Evolutionary conservation across 1,284 basidiomycete genomes (phyloP).

Genomic region (Pseudozyma tsukubaensis): DNA sequence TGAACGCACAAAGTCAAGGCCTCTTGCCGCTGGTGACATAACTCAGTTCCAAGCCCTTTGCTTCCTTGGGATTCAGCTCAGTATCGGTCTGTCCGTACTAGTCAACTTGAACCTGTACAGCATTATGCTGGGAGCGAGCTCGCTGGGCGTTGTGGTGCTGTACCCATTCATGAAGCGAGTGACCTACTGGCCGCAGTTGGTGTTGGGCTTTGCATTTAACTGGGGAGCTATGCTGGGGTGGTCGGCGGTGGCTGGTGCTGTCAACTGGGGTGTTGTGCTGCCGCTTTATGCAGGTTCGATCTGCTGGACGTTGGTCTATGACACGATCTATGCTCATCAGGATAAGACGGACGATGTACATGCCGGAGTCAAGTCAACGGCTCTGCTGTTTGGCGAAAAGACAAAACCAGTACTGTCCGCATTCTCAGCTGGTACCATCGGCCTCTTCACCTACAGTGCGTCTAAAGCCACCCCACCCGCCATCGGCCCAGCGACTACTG

Average conservation of each 20-base stretch:
- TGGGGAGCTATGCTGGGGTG: conserved; percentile 97
- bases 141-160: conserved; percentile 83
- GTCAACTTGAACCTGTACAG: conserved; percentile 95
- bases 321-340: conserved; percentile 99
- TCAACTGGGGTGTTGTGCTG: conserved; percentile 79
- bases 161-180: conserved; percentile 99
- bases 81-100: conserved; percentile 86
- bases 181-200: conserved; percentile 94
- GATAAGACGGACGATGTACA: conserved; percentile 91
- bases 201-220: conserved; percentile 84
- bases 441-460: conserved; percentile 78
- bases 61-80: conserved; percentile 86
- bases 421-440: conserved; percentile 81
- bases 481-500: conserved; percentile 12
- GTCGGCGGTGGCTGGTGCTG: conserved; percentile 87
- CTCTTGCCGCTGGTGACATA: conserved; percentile 85
- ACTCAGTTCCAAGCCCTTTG: conserved; percentile 80
- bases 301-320: conserved; percentile 95
- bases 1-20: conserved; percentile 76
- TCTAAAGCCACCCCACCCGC: conserved; percentile 32
- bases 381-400: conserved; percentile 80
- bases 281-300: conserved; percentile 91
- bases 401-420: conserved; percentile 81
- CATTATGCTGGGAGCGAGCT: conserved; percentile 89
- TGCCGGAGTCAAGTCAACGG: conserved; percentile 92